Evolutionary conservation across 148 eudicot species (phyloP).

Genomic region (Selenicereus undatus): DNA sequence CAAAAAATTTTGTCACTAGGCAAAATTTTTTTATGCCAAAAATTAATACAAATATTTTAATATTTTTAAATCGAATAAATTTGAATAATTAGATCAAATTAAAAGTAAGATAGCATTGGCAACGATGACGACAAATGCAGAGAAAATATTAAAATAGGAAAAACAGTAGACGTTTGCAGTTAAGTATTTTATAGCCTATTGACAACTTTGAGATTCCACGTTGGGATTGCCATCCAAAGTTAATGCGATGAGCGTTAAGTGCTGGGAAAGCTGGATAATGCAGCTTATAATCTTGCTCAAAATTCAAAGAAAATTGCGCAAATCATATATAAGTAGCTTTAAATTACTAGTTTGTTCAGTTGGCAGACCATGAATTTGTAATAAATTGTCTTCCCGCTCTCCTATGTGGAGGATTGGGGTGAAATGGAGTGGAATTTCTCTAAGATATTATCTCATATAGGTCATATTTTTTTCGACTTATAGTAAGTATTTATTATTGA

Average conservation of each 20-base stretch:
- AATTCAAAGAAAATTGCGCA: no score
- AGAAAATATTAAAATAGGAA: not conserved
- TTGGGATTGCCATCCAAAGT: slow-evolving; percentile 22
- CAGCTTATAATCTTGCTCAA: slow-evolving; percentile 18
- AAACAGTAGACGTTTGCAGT: not conserved
- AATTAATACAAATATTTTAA: no score
- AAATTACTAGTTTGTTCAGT: no score
- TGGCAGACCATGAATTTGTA: not conserved
- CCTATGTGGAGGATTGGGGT: not conserved
- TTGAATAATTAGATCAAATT: no score
- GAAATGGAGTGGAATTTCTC: not conserved
- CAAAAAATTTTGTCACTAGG: no score
- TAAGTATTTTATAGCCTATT: not conserved
- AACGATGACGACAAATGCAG: not conserved
- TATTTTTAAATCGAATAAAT: no score
- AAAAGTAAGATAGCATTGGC: no score
- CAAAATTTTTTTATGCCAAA: no score
- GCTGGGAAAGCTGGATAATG: slow-evolving; percentile 22
- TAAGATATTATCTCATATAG: no score
- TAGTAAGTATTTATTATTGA: no score
- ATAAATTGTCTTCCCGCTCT: not conserved
- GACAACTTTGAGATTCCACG: slow-evolving; percentile 10
- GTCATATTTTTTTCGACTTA: no score
- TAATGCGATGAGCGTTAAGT: slow-evolving; percentile 19
- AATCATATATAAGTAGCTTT: no score